Evolutionary conservation across 2,329 filamentous ascomycete species (phyloP).

Genomic region (Monosporascus sp.): DNA sequence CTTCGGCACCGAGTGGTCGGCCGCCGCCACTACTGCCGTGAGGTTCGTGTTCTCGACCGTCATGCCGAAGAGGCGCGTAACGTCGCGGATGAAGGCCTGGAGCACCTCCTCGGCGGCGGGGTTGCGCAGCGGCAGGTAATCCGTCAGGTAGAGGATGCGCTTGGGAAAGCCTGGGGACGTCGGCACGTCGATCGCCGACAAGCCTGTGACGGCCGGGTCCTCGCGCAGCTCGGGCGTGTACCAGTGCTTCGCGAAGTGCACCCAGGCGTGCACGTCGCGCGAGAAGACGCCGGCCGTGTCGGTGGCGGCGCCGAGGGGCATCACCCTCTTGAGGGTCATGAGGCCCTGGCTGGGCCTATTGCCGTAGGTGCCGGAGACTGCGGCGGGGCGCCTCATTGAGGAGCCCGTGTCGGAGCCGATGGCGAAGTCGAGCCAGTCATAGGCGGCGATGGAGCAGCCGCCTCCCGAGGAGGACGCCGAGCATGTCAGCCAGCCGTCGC

Average conservation of each 20-base stretch:
- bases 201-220: conserved; percentile 28
- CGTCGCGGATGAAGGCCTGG: conserved; percentile 29
- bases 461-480: conserved; percentile 26
- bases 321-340: conserved; percentile 15
- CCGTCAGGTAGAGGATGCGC: conserved; percentile 32
- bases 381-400: conserved; percentile 21
- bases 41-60: conserved; percentile 31
- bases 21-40: conserved; percentile 25
- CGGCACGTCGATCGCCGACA: conserved; percentile 28
- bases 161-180: conserved; percentile 30
- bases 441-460: conserved; percentile 28
- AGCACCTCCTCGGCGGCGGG: conserved; percentile 32
- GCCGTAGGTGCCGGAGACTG: conserved; percentile 21
- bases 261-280: conserved; percentile 20
- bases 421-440: conserved; percentile 34
- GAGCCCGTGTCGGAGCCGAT: conserved; percentile 29
- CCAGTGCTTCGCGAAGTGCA: conserved; percentile 32
- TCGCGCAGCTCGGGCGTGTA: conserved; percentile 29
- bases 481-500: conserved; percentile 28
- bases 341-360: conserved; percentile 23
- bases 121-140: conserved; percentile 35
- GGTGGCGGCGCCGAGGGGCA: conserved; percentile 18
- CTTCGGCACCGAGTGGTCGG: conserved; percentile 21
- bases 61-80: conserved; percentile 31
- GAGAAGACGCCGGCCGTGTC: conserved; percentile 24